Conservation (phyloP, 75 land plant species). For the Pseudotsuga menziesii region DNA sequence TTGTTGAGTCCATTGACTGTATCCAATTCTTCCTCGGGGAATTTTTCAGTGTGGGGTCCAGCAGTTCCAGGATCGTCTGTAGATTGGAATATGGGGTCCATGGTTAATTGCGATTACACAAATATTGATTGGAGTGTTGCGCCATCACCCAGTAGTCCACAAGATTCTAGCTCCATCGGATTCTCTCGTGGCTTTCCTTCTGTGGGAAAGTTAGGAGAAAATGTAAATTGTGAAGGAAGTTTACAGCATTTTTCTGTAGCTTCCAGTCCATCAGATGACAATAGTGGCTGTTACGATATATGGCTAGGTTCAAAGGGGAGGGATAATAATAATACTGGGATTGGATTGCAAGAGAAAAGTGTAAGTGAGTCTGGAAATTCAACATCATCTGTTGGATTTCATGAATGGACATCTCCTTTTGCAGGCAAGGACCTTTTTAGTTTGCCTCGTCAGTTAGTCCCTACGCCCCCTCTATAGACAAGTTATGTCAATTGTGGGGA, state of each 20-base stretch:
- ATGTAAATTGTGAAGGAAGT: conserved; percentile 6
- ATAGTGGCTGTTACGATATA: conserved; percentile 12
- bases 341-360: conserved; percentile 17
- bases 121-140: conserved; percentile 73
- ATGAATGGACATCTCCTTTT: conserved; percentile 85
- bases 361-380: conserved; percentile 12
- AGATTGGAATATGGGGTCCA: conserved; percentile 51
- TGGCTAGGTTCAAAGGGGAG: conserved; percentile 14
- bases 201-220: conserved; percentile 9
- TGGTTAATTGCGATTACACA: conserved; percentile 48
- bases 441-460: conserved; percentile 50
- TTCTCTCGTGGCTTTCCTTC: conserved; percentile 6
- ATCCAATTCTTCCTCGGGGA: conserved; percentile 45
- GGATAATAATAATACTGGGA: conserved; percentile 8
- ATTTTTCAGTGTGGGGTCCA: conserved; percentile 51
- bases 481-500: conserved; percentile 2
- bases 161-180: conserved; percentile 12
- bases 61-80: conserved; percentile 19
- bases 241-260: conserved; percentile 1
- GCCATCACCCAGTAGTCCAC: conserved; percentile 19
- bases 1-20: conserved; percentile 13
- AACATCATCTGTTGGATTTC: conserved; percentile 23
- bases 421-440: conserved; percentile 65
- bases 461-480: conserved; percentile 46
- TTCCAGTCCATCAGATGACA: conserved; percentile 14